Conservation (phyloP, 1,139 yeast species). For the Wickerhamomyces sp. region DNA sequence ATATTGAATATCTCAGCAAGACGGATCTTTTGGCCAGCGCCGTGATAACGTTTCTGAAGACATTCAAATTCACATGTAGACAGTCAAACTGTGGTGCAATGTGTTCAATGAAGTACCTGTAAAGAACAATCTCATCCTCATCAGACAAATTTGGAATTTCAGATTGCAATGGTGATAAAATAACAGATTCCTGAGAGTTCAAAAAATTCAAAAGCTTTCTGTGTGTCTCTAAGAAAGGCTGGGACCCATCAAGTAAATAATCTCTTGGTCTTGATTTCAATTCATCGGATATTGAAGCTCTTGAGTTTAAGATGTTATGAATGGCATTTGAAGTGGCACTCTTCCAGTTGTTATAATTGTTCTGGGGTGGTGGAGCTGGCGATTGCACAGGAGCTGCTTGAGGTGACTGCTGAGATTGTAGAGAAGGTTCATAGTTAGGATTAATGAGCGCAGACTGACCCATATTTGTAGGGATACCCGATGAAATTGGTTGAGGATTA, state of each 20-base stretch:
- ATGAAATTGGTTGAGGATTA: background rate
- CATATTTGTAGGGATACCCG: background rate
- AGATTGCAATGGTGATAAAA: background rate
- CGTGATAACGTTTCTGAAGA: conserved; percentile 7
- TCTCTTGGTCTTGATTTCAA: background rate
- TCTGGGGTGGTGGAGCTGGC: background rate
- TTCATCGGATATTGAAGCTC: background rate
- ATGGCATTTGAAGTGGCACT: background rate
- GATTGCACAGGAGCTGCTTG: background rate
- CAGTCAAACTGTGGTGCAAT: conserved; percentile 14
- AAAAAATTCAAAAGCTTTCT: background rate
- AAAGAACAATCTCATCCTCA: conserved; percentile 10
- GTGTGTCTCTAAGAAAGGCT: background rate
- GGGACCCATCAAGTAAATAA: background rate
- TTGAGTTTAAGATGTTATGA: background rate
- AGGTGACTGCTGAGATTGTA: background rate
- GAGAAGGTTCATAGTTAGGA: background rate
- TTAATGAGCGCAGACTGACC: background rate
- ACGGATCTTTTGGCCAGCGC: conserved; percentile 7
- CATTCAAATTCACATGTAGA: conserved; percentile 1
- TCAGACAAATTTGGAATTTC: conserved; percentile 4
- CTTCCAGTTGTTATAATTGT: background rate
- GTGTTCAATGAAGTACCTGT: conserved; percentile 8
- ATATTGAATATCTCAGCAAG: conserved; percentile 11
- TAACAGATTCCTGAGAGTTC: background rate